Evolutionary conservation across 2,329 filamentous ascomycete genomes (phyloP).

Genomic region (Colletotrichum simmondsii): DNA sequence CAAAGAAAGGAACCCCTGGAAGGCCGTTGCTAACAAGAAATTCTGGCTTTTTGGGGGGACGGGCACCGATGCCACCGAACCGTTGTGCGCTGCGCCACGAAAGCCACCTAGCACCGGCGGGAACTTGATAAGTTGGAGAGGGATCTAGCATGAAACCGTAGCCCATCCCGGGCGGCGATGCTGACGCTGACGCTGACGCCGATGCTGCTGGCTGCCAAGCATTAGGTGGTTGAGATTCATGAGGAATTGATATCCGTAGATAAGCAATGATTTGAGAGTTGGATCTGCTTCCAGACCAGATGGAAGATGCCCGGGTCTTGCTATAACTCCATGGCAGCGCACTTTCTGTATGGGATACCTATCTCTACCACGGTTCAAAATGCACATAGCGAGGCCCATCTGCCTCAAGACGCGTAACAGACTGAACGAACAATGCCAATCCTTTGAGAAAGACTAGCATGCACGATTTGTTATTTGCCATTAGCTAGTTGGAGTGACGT

Average conservation of each 20-base stretch:
- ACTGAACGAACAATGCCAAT: background rate
- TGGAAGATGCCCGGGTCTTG: no score
- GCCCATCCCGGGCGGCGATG: background rate
- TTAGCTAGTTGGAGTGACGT: background rate
- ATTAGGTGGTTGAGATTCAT: no score
- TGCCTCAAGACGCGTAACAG: no score
- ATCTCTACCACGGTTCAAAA: no score
- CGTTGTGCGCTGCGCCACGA: conserved; percentile 7
- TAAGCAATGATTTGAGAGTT: background rate
- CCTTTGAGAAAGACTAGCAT: background rate
- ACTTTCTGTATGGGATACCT: no score
- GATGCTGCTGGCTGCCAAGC: background rate
- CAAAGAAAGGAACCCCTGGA: conserved; percentile 3
- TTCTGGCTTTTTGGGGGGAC: background rate
- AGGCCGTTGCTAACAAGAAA: background rate
- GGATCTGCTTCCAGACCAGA: no score
- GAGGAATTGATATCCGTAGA: no score
- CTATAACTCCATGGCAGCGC: no score
- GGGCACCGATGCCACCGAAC: background rate
- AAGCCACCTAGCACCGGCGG: background rate
- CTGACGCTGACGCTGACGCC: background rate
- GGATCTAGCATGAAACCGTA: background rate
- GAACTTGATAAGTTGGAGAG: background rate
- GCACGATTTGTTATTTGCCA: background rate
- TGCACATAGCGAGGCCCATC: no score